Base-by-base conservation (phyloP, 2,329 filamentous ascomycete genomes). In the Kalmusia sp. region DNA sequence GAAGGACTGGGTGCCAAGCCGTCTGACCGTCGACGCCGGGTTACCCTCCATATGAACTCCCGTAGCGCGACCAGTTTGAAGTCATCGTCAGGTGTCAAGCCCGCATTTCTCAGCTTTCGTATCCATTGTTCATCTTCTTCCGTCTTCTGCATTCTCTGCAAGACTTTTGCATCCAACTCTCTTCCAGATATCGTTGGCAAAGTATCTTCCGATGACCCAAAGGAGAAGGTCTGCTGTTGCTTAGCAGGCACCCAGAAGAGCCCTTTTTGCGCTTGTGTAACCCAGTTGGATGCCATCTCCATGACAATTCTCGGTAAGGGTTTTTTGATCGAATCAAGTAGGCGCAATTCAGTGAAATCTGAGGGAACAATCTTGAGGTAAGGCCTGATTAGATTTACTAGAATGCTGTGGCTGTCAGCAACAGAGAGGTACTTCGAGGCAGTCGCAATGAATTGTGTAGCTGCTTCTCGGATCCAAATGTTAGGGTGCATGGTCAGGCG, bases 101-200 rank as follows among this genome's bases (percentile, higher is more conserved):
- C 95, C 35, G 96, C 85, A 59, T 91, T 96, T 45, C 90, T 86
- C 41, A 99, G 77, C 59, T 92, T 89, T 12, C 84, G 81, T n/a
- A 99, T 79, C 93, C 95, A 98, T 62, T 92, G 86, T 57, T 97
- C 92, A 68, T 99, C 95, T 71, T 98, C 93, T 7, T 96, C 92
- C 61, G 93, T 96, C 68, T 87, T 93, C 0, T 84, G 77, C 3
- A 90, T 77, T 61, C 85, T 86, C 58, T 80, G 82, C 24, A 95
- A 75, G 8, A 85, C 80, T 63, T 82, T 84, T 43, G 78, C 71
- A 31, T 81, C 81, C 47, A 82, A 71, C 55, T 88, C 87, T 64
- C 79, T 82, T 40, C 83, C 79, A 39, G 84, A 81, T 55, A 85
- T 81, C 2, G 80, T 77, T 9, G 83, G 80, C 19, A 84, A 64